A percentile compares a stretch with the other conserved stretches of the same genome.
Evolutionary conservation across 1,139 yeast species (phyloP).

Genomic region (Meyerozyma guilliermondii): DNA sequence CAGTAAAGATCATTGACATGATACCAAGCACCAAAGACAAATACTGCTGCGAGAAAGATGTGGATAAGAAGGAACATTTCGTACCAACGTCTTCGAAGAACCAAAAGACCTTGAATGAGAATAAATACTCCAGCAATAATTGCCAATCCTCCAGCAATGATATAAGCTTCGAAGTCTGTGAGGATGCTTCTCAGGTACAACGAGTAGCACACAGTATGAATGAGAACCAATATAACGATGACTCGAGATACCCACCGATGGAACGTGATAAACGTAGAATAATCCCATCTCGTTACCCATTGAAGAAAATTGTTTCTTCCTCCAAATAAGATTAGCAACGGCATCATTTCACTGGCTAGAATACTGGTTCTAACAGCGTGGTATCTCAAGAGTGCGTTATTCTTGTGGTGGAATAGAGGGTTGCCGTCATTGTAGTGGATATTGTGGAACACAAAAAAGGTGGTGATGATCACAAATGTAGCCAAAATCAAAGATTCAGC

Average conservation of each 20-base stretch:
- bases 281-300: constrained; percentile 56
- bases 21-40: constrained; percentile 40
- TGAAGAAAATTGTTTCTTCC: constrained; percentile 59
- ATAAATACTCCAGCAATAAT: constrained; percentile 2
- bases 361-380: constrained; percentile 56
- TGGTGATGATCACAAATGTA: constrained; percentile 4
- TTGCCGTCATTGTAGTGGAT: constrained; percentile 23
- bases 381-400: constrained; percentile 24
- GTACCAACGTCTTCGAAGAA: constrained; percentile 35
- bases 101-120: constrained; percentile 16
- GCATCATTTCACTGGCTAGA: constrained; percentile 47
- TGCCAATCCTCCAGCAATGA: constrained; percentile 5
- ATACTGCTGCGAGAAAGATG: constrained; percentile 33
- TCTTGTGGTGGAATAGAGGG: constrained; percentile 19
- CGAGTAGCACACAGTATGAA: constrained; percentile 37
- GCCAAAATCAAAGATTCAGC: constrained; percentile 8
- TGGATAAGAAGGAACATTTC: constrained; percentile 42
- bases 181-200: constrained; percentile 15
- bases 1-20: constrained; percentile 26
- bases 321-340: constrained; percentile 50
- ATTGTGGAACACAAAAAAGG: constrained; percentile 6
- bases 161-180: constrained; percentile 13
- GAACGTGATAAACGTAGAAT: constrained; percentile 50
- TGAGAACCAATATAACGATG: constrained; percentile 29
- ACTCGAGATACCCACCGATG: constrained; percentile 60